These are phyloP conservation scores for Stentor coeruleus DNA, from an alignment of 73 alveolate genomes.

Conservation along the genomic window DNA sequence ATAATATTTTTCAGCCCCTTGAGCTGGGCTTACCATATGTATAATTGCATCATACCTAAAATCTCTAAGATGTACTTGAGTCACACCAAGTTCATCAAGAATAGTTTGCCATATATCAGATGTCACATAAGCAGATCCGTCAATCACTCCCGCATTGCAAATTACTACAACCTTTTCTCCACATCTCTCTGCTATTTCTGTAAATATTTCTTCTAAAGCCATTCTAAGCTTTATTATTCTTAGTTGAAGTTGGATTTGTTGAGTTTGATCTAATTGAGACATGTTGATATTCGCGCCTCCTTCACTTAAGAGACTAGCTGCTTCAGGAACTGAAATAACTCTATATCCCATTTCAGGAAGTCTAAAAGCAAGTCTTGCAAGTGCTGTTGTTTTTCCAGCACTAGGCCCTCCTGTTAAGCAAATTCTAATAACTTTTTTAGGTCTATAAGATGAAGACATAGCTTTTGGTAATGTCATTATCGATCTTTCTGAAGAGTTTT, in stretches of 20 bases:
- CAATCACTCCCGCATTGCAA: constrained; percentile 82
- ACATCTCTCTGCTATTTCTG: constrained; percentile 50
- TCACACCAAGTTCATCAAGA: constrained; percentile 63
- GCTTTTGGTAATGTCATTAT: constrained; percentile 23
- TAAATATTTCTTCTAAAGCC: constrained; percentile 67
- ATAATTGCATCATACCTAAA: constrained; percentile 68
- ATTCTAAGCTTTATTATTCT: constrained; percentile 62
- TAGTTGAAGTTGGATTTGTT: constrained; percentile 64
- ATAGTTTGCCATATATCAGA: constrained; percentile 66
- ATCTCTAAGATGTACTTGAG: constrained; percentile 65
- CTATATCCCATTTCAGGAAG: constrained; percentile 61
- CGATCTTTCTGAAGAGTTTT: neutral
- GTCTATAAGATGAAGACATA: neutral
- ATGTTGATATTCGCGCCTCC: constrained; percentile 79
- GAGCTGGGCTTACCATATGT: constrained; percentile 76
- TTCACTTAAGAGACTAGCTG: constrained; percentile 66
- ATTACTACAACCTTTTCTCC: constrained; percentile 56
- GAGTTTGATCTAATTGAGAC: constrained; percentile 43
- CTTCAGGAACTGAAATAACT: constrained; percentile 81
- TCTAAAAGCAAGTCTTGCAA: constrained; percentile 50
- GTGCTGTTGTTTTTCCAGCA: constrained; percentile 80
- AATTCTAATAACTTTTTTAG: constrained; percentile 52
- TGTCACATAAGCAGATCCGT: constrained; percentile 68
- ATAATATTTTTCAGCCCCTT: constrained; percentile 71
- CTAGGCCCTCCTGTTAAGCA: constrained; percentile 89